These are phyloP conservation scores for Colletotrichum tropicicola DNA, from an alignment of 2,329 filamentous ascomycete species.

Conservation along the genomic window DNA sequence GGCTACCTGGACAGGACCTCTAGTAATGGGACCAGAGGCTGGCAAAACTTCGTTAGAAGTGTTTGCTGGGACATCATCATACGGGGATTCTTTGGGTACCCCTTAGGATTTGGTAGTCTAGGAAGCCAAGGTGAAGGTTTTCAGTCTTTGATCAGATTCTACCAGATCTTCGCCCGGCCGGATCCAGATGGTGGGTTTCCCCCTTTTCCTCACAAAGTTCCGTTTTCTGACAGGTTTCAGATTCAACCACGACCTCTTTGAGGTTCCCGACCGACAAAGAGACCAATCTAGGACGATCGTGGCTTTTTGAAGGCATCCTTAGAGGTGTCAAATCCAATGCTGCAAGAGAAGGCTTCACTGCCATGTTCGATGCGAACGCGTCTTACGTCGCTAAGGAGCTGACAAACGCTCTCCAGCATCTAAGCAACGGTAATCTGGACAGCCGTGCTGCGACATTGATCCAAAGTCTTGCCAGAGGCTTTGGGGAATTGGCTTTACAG, in stretches of 20 bases:
- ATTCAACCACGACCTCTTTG: neutral
- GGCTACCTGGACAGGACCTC: neutral
- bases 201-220: neutral
- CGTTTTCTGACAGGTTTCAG: neutral
- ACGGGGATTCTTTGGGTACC: neutral
- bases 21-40: neutral
- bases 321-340: neutral
- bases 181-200: neutral
- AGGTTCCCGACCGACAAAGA: conserved; percentile 10
- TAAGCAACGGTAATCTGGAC: neutral
- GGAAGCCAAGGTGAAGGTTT: neutral
- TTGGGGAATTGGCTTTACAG: conserved; percentile 7
- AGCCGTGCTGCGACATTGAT: neutral
- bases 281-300: neutral
- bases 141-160: neutral
- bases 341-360: neutral
- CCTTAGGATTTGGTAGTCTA: conserved; percentile 9
- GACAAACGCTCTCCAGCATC: neutral
- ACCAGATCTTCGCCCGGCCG: neutral
- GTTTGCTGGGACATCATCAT: conserved; percentile 13
- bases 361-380: neutral
- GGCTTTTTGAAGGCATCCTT: conserved; percentile 8
- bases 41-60: conserved; percentile 5
- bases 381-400: neutral
- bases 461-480: neutral